These are phyloP conservation scores for Lobosporangium transversale DNA, from an alignment of 192 early-diverging fungal species.

Conservation along the genomic window DNA sequence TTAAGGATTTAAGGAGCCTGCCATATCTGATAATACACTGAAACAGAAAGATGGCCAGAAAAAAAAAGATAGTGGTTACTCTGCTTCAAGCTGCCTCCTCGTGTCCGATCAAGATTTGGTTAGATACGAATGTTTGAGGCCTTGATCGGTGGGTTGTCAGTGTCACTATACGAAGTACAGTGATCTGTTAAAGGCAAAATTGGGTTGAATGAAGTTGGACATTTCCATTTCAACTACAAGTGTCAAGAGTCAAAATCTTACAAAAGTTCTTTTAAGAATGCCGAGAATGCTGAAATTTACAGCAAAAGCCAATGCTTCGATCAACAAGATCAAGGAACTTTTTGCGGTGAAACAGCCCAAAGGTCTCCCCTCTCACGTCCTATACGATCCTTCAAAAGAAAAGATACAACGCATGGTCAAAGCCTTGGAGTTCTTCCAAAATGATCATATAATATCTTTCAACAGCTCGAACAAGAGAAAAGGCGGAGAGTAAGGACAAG, in stretches of 20 bases:
- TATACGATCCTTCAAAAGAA: background rate
- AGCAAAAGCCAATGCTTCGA: constrained; percentile 3
- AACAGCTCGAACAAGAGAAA: background rate
- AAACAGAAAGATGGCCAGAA: background rate
- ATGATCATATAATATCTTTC: too few species aligned
- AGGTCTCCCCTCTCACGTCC: background rate
- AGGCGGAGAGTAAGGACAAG: background rate
- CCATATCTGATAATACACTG: background rate
- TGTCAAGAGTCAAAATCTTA: constrained; percentile 1
- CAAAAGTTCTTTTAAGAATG: background rate
- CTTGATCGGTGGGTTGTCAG: constrained; percentile 1
- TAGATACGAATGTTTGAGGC: background rate
- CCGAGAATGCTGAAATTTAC: background rate
- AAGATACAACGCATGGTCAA: background rate
- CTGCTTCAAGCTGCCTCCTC: background rate
- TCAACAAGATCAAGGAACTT: constrained; percentile 1
- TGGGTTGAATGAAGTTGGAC: background rate
- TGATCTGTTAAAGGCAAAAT: background rate
- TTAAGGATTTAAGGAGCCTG: background rate
- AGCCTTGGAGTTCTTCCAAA: background rate
- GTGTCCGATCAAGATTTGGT: constrained; percentile 1
- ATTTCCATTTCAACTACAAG: background rate
- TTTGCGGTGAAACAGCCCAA: background rate
- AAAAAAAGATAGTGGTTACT: background rate
- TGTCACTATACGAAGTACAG: background rate